Evolutionary conservation across 2,329 filamentous ascomycete genomes (phyloP).

Genomic region (Corynespora cassiicola): DNA sequence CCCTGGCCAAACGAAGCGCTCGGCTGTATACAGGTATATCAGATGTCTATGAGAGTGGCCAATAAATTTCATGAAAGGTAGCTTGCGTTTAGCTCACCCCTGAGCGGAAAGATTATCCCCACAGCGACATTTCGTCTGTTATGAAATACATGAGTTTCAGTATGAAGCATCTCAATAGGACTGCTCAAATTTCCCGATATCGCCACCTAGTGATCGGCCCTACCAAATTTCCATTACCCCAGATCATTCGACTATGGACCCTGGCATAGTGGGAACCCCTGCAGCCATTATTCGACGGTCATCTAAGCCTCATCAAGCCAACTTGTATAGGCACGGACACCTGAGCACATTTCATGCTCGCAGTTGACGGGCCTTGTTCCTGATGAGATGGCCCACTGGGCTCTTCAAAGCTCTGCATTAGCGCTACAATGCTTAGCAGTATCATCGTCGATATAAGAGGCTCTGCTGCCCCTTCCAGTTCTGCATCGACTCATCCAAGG

Average conservation of each 20-base stretch:
- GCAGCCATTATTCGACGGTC: slow-evolving; percentile 27
- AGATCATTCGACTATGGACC: slow-evolving; percentile 28
- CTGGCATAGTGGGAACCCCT: slow-evolving; percentile 29
- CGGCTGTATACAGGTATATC: slow-evolving; percentile 13
- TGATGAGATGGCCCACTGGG: slow-evolving; percentile 26
- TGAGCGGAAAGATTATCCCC: neutral
- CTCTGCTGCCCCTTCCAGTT: slow-evolving; percentile 13
- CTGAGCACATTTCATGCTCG: slow-evolving; percentile 30
- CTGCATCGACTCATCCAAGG: slow-evolving; percentile 26
- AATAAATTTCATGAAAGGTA: neutral
- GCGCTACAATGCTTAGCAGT: slow-evolving; percentile 6
- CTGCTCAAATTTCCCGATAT: slow-evolving; percentile 14
- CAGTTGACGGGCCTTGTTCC: slow-evolving; percentile 45
- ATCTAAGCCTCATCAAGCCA: slow-evolving; percentile 40
- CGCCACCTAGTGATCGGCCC: slow-evolving; percentile 24
- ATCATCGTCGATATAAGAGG: slow-evolving; percentile 37
- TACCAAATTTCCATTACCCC: slow-evolving; percentile 15
- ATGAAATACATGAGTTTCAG: too few species aligned
- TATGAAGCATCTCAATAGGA: slow-evolving; percentile 7
- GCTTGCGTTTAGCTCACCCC: neutral
- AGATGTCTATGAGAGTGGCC: neutral
- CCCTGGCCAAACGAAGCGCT: slow-evolving; percentile 24
- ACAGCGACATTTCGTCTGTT: neutral
- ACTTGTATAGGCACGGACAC: slow-evolving; percentile 35
- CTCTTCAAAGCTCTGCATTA: slow-evolving; percentile 12